Conservation (phyloP, 2,329 filamentous ascomycete genomes). For the Aspergillus novoparasiticus region DNA sequence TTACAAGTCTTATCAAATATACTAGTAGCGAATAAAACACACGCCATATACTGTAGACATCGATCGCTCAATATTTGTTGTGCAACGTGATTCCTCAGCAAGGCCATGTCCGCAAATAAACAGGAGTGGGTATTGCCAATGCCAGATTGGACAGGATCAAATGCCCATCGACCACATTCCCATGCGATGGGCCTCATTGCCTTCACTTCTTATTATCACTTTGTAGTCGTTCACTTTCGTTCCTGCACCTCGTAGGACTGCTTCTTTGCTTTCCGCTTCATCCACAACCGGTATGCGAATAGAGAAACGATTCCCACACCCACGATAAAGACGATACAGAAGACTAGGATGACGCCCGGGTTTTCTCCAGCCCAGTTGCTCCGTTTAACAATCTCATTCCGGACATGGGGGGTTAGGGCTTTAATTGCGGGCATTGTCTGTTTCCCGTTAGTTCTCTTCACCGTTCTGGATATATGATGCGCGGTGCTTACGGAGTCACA, state of each 20-base stretch:
- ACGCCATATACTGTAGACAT: not conserved
- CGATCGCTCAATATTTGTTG: not conserved
- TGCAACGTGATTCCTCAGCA: not conserved
- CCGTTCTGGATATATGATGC: not conserved
- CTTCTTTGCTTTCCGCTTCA: constrained; percentile 32
- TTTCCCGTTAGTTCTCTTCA: not conserved
- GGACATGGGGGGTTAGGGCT: constrained; percentile 19
- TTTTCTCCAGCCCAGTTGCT: constrained; percentile 60
- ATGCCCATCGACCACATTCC: not conserved
- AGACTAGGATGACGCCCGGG: constrained; percentile 64
- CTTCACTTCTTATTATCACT: not conserved
- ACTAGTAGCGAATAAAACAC: not conserved
- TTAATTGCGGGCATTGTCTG: constrained; percentile 30
- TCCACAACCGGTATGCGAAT: constrained; percentile 51
- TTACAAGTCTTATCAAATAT: not conserved
- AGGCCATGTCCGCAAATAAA: not conserved
- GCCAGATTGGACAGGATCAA: not conserved
- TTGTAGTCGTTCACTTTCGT: not conserved
- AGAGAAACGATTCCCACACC: constrained; percentile 53
- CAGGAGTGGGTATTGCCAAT: not conserved
- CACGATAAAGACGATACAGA: constrained; percentile 63
- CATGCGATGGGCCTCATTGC: not conserved
- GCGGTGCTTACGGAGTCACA: not conserved
- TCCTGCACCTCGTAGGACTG: constrained; percentile 18
- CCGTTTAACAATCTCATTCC: constrained; percentile 37